Conservation (phyloP, 371 early-diverging fungal genomes). For the Haplosporangium sp. region DNA sequence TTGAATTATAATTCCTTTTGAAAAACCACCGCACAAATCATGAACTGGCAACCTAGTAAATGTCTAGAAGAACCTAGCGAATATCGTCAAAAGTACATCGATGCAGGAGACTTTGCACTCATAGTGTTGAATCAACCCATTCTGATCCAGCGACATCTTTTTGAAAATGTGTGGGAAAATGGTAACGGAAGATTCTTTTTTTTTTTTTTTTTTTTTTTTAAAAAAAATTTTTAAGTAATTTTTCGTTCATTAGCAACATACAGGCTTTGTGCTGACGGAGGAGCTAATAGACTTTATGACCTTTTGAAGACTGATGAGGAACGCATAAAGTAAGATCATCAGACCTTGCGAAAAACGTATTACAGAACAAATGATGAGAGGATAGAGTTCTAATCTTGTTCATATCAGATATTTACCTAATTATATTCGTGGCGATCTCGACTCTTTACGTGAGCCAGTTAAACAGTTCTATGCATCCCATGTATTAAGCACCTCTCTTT, state of each 20-base stretch:
- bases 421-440: slow-evolving; percentile 88
- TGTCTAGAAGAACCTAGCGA: slow-evolving; percentile 34
- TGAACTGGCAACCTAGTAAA: slow-evolving; percentile 50
- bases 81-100: slow-evolving; percentile 9
- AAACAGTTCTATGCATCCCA: slow-evolving; percentile 71
- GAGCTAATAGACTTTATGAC: slow-evolving; percentile 88
- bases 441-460: slow-evolving; percentile 81
- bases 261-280: slow-evolving; percentile 90
- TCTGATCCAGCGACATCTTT: slow-evolving; percentile 27
- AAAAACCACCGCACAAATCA: background rate
- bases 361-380: no score
- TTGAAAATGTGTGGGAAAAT: slow-evolving; percentile 61
- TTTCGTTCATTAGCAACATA: slow-evolving; percentile 62
- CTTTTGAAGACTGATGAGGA: slow-evolving; percentile 62
- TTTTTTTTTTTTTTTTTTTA: background rate
- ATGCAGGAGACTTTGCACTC: slow-evolving; percentile 55
- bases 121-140: slow-evolving; percentile 73
- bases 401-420: slow-evolving; percentile 77
- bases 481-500: slow-evolving; percentile 22
- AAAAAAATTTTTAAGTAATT: no score
- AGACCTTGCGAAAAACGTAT: no score
- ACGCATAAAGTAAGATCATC: slow-evolving; percentile 56
- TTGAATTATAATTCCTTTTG: background rate
- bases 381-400: background rate
- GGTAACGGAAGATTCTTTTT: slow-evolving; percentile 38